These are phyloP conservation scores for Herpetomonas samuelpessoai DNA, from an alignment of 208 protist genomes.

Conservation along the genomic window DNA sequence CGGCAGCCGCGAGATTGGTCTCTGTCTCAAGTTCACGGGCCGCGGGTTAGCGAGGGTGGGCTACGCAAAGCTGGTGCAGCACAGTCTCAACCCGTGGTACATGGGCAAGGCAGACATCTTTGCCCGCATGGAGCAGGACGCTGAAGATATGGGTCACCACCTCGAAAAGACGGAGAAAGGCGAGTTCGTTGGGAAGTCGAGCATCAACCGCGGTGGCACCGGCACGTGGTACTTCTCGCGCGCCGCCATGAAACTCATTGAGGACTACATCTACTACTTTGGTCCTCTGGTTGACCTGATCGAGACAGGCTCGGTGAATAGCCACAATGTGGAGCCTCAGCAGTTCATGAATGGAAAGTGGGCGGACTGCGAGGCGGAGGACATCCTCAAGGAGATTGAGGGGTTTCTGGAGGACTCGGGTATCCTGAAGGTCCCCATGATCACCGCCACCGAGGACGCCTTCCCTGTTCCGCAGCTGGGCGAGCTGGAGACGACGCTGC, in stretches of 20 bases:
- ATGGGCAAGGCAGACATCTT: constrained; percentile 66
- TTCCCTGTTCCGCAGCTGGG: constrained; percentile 52
- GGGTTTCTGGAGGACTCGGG: constrained; percentile 48
- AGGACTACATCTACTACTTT: constrained; percentile 62
- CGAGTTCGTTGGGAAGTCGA: constrained; percentile 51
- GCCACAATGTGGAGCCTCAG: constrained; percentile 59
- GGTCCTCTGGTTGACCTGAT: constrained; percentile 65
- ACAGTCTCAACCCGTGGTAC: constrained; percentile 76
- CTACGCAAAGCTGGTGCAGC: constrained; percentile 72
- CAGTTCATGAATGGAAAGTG: constrained; percentile 74
- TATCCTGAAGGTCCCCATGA: constrained; percentile 64
- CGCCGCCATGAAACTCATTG: constrained; percentile 55
- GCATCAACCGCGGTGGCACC: constrained; percentile 38
- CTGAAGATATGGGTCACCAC: constrained; percentile 57
- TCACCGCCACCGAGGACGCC: constrained; percentile 69
- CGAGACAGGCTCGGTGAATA: constrained; percentile 45
- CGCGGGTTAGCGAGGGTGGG: constrained; percentile 72
- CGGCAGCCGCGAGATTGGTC: constrained; percentile 81
- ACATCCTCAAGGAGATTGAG: constrained; percentile 75
- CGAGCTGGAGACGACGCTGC: constrained; percentile 62
- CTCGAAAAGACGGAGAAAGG: constrained; percentile 60
- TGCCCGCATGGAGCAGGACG: constrained; percentile 62
- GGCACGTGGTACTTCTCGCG: constrained; percentile 84
- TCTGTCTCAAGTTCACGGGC: constrained; percentile 75
- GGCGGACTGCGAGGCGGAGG: constrained; percentile 47